A percentile compares a stretch with the other conserved stretches of the same genome.
These are phyloP conservation scores for Hyphodiscus sp. DNA, from an alignment of 2,329 filamentous ascomycete species.

Conservation along the genomic window DNA sequence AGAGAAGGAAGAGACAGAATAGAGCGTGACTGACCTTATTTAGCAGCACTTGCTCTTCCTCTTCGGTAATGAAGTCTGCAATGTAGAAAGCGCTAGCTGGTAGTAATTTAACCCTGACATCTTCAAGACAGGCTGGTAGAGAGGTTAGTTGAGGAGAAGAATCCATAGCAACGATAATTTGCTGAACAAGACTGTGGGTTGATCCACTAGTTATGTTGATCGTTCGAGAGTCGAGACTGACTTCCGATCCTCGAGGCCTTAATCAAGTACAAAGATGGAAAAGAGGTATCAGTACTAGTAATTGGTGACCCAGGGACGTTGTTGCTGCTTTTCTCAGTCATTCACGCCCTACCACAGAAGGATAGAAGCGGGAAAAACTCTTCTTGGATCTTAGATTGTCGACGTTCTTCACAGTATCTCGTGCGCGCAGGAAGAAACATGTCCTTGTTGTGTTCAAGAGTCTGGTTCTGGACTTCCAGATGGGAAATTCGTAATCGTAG, in stretches of 20 bases:
- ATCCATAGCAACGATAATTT: constrained; percentile 15
- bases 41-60: constrained; percentile 67
- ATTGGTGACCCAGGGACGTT: no score
- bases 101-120: constrained; percentile 45
- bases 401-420: not conserved
- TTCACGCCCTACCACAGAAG: not conserved
- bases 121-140: constrained; percentile 37
- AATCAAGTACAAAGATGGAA: no score
- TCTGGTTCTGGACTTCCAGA: not conserved
- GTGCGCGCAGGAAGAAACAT: no score
- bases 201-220: not conserved
- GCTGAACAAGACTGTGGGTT: not conserved
- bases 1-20: not conserved
- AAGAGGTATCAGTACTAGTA: not conserved
- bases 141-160: constrained; percentile 2
- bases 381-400: no score
- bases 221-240: no score
- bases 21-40: constrained; percentile 49
- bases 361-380: no score
- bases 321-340: no score
- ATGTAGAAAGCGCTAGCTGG: constrained; percentile 75
- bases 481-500: no score
- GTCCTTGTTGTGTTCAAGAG: not conserved
- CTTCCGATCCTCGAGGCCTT: not conserved
- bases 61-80: constrained; percentile 69